These are phyloP conservation scores for Pelargonium fulgidum DNA, from an alignment of 441 rosid genomes.

Conservation along the genomic window DNA sequence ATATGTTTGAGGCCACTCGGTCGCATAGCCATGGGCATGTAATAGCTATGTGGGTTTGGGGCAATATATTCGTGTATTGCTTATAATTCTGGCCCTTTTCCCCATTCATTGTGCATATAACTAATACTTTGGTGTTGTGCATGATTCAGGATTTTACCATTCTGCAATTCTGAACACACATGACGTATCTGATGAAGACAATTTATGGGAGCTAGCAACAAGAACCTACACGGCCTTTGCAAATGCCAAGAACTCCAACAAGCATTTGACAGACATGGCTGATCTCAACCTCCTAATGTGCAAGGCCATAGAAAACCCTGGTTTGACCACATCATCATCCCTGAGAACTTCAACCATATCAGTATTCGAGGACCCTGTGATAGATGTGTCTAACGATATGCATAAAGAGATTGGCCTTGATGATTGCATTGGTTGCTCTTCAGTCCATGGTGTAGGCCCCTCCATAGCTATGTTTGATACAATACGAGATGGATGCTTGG, in stretches of 20 bases:
- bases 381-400: conserved; percentile 28
- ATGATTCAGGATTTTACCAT: conserved; percentile 43
- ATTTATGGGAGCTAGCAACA: conserved; percentile 37
- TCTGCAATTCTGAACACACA: conserved; percentile 44
- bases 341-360: conserved; percentile 63
- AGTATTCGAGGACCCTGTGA: conserved; percentile 64
- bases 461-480: conserved; percentile 66
- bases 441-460: conserved; percentile 75
- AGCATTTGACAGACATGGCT: conserved; percentile 58
- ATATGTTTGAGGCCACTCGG: neutral
- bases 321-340: conserved; percentile 57
- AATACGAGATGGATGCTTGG: conserved; percentile 53
- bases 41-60: too few species aligned
- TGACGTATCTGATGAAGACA: conserved; percentile 29
- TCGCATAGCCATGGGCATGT: too few species aligned
- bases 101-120: neutral
- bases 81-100: neutral
- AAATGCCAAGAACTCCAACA: conserved; percentile 30
- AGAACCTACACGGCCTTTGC: conserved; percentile 31
- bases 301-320: conserved; percentile 77
- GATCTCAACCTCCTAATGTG: conserved; percentile 81
- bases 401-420: conserved; percentile 35
- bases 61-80: too few species aligned
- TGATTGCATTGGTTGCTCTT: conserved; percentile 67
- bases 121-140: neutral